phyloP scores from a whole-genome alignment of 352 stramenopile genomes.

The Globisporangium middletonii region DNA sequence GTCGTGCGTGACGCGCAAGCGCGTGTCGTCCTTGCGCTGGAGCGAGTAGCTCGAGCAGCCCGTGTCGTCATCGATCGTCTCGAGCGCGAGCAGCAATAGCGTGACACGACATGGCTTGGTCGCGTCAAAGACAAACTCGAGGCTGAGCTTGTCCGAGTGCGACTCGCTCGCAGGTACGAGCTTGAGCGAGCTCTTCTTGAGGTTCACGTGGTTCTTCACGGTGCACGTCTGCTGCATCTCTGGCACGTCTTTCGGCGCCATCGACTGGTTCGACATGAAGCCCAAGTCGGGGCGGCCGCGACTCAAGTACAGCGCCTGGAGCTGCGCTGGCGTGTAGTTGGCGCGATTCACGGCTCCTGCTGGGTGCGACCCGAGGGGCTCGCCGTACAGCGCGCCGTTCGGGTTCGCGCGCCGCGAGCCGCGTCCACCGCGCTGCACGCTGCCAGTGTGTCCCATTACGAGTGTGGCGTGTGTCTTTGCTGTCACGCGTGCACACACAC shows the following conservation, averaged over 20 bases:
- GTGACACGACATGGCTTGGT: slow-evolving; percentile 64
- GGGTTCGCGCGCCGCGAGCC: slow-evolving; percentile 19
- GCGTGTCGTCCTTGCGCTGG: slow-evolving; percentile 34
- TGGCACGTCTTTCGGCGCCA: slow-evolving; percentile 42
- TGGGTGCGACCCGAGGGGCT: slow-evolving; percentile 31
- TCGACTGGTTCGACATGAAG: slow-evolving; percentile 75
- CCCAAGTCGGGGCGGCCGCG: slow-evolving; percentile 73
- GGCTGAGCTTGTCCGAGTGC: slow-evolving; percentile 20
- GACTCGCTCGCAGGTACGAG: slow-evolving; percentile 25
- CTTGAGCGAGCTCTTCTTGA: slow-evolving; percentile 76
- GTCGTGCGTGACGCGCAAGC: slow-evolving; percentile 24
- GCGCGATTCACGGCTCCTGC: slow-evolving; percentile 26
- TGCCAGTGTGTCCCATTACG: slow-evolving; percentile 67
- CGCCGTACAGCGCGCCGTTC: slow-evolving; percentile 52
- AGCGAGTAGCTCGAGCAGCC: slow-evolving; percentile 54
- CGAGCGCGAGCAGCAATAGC: slow-evolving; percentile 54
- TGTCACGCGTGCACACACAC: too few relatives aligned
- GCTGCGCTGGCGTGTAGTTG: slow-evolving; percentile 74
- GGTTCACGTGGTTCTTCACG: slow-evolving; percentile 81
- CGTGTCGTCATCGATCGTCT: slow-evolving; percentile 64
- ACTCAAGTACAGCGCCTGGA: slow-evolving; percentile 81
- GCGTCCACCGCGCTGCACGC: slow-evolving; percentile 38
- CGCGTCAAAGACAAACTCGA: slow-evolving; percentile 78
- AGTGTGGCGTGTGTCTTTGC: neutral
- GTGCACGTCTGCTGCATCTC: slow-evolving; percentile 83